phyloP scores from a whole-genome alignment of 148 eudicot species.

The Fallopia convolvulus region DNA sequence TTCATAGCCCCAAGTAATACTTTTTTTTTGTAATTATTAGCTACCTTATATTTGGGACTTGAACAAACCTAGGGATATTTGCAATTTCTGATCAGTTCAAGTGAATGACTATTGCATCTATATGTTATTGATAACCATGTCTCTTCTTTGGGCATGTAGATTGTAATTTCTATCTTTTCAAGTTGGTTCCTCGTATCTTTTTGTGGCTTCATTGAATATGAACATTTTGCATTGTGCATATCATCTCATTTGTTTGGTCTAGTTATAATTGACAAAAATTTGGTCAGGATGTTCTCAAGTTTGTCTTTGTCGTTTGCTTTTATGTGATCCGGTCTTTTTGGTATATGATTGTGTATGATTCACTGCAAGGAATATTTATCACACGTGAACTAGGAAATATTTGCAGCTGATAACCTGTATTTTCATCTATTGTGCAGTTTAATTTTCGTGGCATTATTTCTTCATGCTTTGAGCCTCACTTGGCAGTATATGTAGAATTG shows the following conservation, averaged over 20 bases:
- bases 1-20: conserved; percentile 8
- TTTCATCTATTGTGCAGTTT: conserved; percentile 44
- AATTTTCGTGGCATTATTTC: conserved; percentile 94
- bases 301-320: background rate
- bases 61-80: background rate
- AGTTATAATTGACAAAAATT: background rate
- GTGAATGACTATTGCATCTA: background rate
- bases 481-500: conserved; percentile 81
- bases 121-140: background rate
- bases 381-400: background rate
- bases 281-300: background rate
- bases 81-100: background rate
- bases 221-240: background rate
- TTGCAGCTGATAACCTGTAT: conserved; percentile 2
- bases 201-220: background rate
- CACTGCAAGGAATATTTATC: background rate
- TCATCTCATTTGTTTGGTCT: background rate
- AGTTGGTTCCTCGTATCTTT: background rate
- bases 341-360: background rate
- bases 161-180: background rate
- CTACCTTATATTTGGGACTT: background rate
- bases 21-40: background rate
- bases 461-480: conserved; percentile 93
- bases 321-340: background rate
- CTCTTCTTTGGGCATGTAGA: background rate